Percentiles rank a stretch among this genome's conserved stretches.
Evolutionary conservation across 1,284 basidiomycete species (phyloP).

Genomic region (Rhodotorula glutinis): DNA sequence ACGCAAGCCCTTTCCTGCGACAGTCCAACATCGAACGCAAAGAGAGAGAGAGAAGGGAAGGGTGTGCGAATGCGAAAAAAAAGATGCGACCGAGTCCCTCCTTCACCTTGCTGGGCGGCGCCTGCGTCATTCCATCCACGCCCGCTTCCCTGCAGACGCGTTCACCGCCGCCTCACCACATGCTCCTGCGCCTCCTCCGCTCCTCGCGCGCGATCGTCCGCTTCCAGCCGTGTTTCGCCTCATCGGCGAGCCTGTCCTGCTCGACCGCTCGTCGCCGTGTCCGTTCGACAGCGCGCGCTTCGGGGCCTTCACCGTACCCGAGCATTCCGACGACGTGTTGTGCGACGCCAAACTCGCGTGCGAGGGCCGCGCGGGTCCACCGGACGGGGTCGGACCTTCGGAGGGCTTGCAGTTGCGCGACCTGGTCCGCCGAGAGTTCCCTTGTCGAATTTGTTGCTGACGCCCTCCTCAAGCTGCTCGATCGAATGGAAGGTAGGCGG

Average conservation of each 20-base stretch:
- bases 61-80: no score
- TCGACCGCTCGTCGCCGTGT: slow-evolving; percentile 16
- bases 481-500: slow-evolving; percentile 5
- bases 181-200: slow-evolving; percentile 21
- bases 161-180: slow-evolving; percentile 24
- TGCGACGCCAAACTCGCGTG: slow-evolving; percentile 25
- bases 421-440: slow-evolving; percentile 8
- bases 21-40: no score
- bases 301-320: slow-evolving; percentile 26
- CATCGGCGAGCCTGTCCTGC: not conserved
- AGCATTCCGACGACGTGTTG: slow-evolving; percentile 24
- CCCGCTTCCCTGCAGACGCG: no score
- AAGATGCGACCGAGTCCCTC: no score
- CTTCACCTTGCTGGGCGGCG: no score
- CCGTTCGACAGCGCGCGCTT: slow-evolving; percentile 14
- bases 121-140: no score
- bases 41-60: no score
- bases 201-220: slow-evolving; percentile 35
- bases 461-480: not conserved
- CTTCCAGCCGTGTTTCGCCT: slow-evolving; percentile 34
- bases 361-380: slow-evolving; percentile 23
- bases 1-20: no score
- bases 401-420: slow-evolving; percentile 20
- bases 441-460: no score
- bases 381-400: slow-evolving; percentile 4